Evolutionary conservation across 495 filamentous ascomycete genomes (phyloP), one percentile per base, ranked within the genome.

Genomic region (Penicillium desertorum): DNA sequence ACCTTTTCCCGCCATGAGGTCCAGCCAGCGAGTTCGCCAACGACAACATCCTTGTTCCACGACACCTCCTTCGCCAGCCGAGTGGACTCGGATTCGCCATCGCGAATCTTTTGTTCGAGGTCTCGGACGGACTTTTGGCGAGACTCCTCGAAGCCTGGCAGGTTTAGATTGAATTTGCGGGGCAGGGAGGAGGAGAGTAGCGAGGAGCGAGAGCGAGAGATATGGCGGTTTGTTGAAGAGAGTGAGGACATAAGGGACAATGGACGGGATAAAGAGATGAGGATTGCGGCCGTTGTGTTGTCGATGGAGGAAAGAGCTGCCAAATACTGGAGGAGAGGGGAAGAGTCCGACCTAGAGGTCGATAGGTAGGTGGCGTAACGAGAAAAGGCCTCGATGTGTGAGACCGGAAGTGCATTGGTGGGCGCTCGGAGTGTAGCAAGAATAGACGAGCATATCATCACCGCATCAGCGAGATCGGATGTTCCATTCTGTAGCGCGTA

Each of bases 21-120:
- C 88, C 93, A 98, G 2, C 90, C 92, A 1, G 94, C 93, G 57
- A 99, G 68, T 70, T 99, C 95, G 8, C 84, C 79, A 12, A 95
- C 93, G 6, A 97, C 92, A 10, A 92, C 90, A 69, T 92, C 89
- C 72, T 96, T 92, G 49, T 92, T 96, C 68, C 95, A 97, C 34
- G 89, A 76, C 19, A 99, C 71, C 66, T 99, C 95, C 46, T 83
- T 82, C 0, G 86, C 85, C 17, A 96, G 68, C 23, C 76, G 78
- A 34, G 83, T 78, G 9, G 88, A 74, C 62, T 96, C 89, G 17
- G 76, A 68, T 59, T 87, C 80, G 14, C 79, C 80, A 23, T 83
- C 81, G 45, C 79, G 78, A 25, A 88, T 87, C 64, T 88, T 90
- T 49, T 89, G 83, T 63, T 88, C 85, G 30, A 88, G 86, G 32